These are phyloP conservation scores for Dactylonectria estremocensis DNA, from an alignment of 2,329 filamentous ascomycete genomes.

Conservation along the genomic window DNA sequence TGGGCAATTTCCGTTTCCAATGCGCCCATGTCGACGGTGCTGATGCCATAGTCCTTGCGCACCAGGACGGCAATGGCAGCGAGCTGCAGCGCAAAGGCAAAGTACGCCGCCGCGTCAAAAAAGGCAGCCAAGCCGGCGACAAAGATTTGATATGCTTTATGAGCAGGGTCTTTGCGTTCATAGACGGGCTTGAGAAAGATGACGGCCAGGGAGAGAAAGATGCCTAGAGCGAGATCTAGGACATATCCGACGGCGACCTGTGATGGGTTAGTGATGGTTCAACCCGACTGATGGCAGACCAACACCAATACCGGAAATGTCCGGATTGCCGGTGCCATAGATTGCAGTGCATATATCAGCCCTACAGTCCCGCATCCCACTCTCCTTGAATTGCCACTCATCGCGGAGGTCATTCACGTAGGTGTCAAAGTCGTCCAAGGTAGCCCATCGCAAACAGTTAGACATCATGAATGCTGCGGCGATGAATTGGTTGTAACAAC, in stretches of 20 bases:
- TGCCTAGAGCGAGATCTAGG: conserved; percentile 24
- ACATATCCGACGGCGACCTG: conserved; percentile 35
- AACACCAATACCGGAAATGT: conserved; percentile 45
- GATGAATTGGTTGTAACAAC: background rate
- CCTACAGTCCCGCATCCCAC: conserved; percentile 18
- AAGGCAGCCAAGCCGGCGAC: conserved; percentile 28
- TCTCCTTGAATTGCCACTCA: conserved; percentile 14
- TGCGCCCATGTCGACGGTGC: conserved; percentile 39
- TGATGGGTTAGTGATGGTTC: conserved; percentile 5
- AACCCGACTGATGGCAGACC: background rate
- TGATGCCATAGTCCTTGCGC: conserved; percentile 45
- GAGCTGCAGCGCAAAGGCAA: conserved; percentile 41
- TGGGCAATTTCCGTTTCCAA: conserved; percentile 43
- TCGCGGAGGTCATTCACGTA: conserved; percentile 23
- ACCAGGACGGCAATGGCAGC: conserved; percentile 41
- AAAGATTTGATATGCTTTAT: conserved; percentile 3
- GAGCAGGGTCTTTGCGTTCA: background rate
- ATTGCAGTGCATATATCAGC: conserved; percentile 37
- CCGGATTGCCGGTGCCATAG: conserved; percentile 41
- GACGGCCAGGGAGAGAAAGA: background rate
- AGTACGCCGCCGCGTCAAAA: conserved; percentile 42
- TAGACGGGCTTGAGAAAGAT: background rate
- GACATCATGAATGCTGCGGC: background rate
- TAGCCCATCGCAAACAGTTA: conserved; percentile 13
- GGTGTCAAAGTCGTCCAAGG: conserved; percentile 30